Evolutionary conservation across 441 rosid species (phyloP), one percentile per base, ranked within the genome.

Genomic region (Gossypium laxum): DNA sequence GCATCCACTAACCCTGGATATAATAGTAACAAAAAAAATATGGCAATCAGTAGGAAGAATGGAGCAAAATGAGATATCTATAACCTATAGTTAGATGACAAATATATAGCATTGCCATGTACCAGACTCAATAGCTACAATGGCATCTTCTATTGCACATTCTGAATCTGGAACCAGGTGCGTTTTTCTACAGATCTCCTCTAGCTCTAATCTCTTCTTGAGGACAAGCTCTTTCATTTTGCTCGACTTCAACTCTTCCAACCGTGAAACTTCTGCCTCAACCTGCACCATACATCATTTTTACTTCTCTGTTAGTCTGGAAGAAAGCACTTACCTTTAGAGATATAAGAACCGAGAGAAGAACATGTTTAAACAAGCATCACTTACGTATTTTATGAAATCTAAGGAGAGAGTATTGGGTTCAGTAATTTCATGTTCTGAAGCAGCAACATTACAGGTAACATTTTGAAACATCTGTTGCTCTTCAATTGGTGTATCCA

Each of bases 151-250:
- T 19, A 88, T 76, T 17, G 88, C 82, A 78, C 75, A 75, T 73
- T 89, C 87, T 26, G 85, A 77, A 75, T 90, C 88, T 18, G 93
- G 90, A 75, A 86, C 75, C 87, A 91, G 67, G 78, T 92, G 99
- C 4, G 96, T 91, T 84, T 89, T 92, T 78, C 93, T 86, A 76
- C 98, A 92, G 34, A 88, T 89, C 54, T 95, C 98, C 78, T 91
- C 96, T 67, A 95, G 82, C 75, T 91, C 99, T 24, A 85, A 77
- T 75, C 88, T 86, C 81, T 95, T 95, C 87, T 95, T 95, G 73
- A 88, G 75, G 55, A 95, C 98, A 81, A 92, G 96, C 72, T 95
- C 99, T 82, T 87, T 92, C 99, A 92, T 91, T 88, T 87, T 95
- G 87, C 97, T 92, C 41, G 91, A 73, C 79, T 95, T 95, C 66